Evolutionary conservation across 495 filamentous ascomycete genomes (phyloP).

Genomic region (Mycothermus thermophilus): DNA sequence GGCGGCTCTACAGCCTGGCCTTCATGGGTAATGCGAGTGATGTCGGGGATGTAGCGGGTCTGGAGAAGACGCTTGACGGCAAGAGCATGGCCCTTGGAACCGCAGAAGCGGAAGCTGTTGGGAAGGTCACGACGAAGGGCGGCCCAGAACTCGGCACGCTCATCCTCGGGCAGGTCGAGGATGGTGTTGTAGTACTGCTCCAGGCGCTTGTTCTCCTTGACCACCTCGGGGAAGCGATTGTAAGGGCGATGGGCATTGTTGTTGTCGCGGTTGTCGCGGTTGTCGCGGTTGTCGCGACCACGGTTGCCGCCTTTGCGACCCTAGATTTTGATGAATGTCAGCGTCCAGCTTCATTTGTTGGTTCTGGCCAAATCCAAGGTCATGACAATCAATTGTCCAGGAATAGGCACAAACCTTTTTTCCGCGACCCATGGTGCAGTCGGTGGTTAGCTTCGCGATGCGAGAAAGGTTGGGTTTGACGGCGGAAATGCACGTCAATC

Average conservation of each 20-base stretch:
- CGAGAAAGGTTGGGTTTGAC: too few species aligned
- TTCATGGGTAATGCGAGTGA: constrained; percentile 65
- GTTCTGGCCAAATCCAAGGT: neutral
- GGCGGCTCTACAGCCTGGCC: constrained; percentile 70
- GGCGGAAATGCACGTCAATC: too few species aligned
- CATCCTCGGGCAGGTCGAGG: constrained; percentile 55
- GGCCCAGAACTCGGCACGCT: constrained; percentile 68
- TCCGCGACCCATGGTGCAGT: constrained; percentile 13
- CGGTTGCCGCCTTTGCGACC: constrained; percentile 12
- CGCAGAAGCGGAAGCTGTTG: constrained; percentile 92
- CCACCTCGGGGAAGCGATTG: constrained; percentile 42
- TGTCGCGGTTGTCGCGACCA: constrained; percentile 12
- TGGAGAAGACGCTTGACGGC: constrained; percentile 72
- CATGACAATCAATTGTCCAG: neutral
- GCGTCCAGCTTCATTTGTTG: neutral
- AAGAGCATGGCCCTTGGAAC: constrained; percentile 81
- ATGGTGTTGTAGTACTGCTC: constrained; percentile 73
- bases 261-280: constrained; percentile 10
- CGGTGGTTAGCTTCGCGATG: too few species aligned
- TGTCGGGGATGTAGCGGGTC: constrained; percentile 79
- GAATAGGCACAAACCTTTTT: constrained; percentile 10
- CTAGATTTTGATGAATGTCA: constrained; percentile 6
- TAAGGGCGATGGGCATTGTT: constrained; percentile 19
- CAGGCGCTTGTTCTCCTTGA: constrained; percentile 60
- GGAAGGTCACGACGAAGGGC: constrained; percentile 69